Evolutionary conservation across 2,329 filamentous ascomycete genomes (phyloP).

Genomic region (Colletotrichum sp.): DNA sequence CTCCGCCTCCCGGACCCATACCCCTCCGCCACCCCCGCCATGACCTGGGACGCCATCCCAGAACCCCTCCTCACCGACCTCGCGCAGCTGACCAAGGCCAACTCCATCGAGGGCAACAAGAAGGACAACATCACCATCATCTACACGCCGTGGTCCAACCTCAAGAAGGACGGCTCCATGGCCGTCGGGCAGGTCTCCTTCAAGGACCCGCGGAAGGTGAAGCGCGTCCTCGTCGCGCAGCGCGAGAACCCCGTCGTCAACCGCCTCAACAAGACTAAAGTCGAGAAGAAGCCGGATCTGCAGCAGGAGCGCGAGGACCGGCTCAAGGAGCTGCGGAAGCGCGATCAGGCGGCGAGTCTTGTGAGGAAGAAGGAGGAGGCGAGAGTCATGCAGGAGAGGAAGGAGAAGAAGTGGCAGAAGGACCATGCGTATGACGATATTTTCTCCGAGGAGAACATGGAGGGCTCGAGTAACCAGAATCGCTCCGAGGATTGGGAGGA

Average conservation of each 20-base stretch:
- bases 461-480: constrained; percentile 83
- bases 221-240: constrained; percentile 77
- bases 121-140: constrained; percentile 97
- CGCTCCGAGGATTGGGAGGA: constrained; percentile 79
- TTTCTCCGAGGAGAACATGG: constrained; percentile 83
- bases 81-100: constrained; percentile 97
- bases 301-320: constrained; percentile 81
- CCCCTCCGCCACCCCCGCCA: neutral
- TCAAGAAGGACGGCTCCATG: constrained; percentile 96
- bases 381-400: constrained; percentile 75
- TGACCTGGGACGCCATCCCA: constrained; percentile 79
- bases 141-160: constrained; percentile 97
- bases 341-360: constrained; percentile 68
- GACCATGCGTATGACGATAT: constrained; percentile 98
- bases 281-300: constrained; percentile 87
- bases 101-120: constrained; percentile 99
- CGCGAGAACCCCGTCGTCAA: constrained; percentile 93
- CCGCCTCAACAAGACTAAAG: constrained; percentile 95
- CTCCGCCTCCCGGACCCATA: constrained; percentile 78
- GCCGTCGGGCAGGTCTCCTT: constrained; percentile 94
- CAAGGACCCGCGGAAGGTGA: constrained; percentile 86
- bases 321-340: constrained; percentile 72
- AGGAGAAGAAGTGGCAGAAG: constrained; percentile 91
- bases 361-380: constrained; percentile 80
- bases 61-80: constrained; percentile 80